Percentiles rank a stretch among this genome's conserved stretches.
phyloP scores from a whole-genome alignment of 805 yeast species.

The Candida golubevii region DNA sequence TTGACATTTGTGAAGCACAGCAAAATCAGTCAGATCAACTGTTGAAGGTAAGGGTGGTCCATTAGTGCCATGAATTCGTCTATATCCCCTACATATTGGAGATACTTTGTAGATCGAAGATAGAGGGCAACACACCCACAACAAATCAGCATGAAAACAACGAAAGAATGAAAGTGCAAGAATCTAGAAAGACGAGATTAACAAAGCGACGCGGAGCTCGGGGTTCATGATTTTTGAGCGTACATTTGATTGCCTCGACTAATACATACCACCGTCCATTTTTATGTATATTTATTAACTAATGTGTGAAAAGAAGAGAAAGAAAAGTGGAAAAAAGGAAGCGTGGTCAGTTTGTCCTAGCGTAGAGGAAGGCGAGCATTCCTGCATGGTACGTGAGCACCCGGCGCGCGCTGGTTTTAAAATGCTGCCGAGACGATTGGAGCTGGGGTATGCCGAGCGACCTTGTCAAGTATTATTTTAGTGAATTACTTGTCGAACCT shows the following conservation, averaged over 20 bases:
- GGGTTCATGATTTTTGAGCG: not conserved
- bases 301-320: conserved; percentile 18
- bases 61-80: too few relatives aligned
- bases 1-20: too few relatives aligned
- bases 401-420: conserved; percentile 7
- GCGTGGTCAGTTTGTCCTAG: conserved; percentile 18
- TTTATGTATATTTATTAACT: conserved; percentile 25
- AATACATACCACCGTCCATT: conserved; percentile 59
- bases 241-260: not conserved
- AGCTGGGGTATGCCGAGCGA: not conserved
- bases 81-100: too few relatives aligned
- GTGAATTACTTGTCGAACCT: too few relatives aligned
- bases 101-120: too few relatives aligned
- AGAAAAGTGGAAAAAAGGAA: conserved; percentile 20
- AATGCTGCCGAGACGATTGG: conserved; percentile 5
- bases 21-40: too few relatives aligned
- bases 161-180: not conserved
- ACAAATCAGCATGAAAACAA: not conserved
- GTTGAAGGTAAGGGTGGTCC: too few relatives aligned
- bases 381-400: conserved; percentile 11
- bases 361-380: conserved; percentile 16
- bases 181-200: conserved; percentile 9
- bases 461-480: too few relatives aligned
- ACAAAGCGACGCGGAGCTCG: conserved; percentile 5
- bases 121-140: too few relatives aligned